Evolutionary conservation across 805 yeast genomes (phyloP).

Genomic region (Metschnikowia peoriensis): DNA sequence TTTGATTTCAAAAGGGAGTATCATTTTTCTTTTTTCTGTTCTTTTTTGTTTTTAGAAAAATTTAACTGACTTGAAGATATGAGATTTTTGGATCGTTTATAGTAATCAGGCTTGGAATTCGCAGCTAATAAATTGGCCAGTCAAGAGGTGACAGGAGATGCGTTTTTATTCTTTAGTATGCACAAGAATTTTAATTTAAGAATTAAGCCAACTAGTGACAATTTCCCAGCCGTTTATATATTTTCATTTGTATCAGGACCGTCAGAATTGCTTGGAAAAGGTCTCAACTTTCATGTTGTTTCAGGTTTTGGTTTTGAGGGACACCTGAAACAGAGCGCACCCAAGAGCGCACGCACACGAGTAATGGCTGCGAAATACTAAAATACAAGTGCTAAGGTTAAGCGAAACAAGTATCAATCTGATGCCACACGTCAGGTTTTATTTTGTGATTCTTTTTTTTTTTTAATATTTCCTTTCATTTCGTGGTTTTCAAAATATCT

Average conservation of each 20-base stretch:
- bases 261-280: neutral
- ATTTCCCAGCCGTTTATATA: neutral
- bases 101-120: neutral
- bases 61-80: too few species aligned
- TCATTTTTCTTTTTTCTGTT: too few species aligned
- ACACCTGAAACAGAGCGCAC: conserved; percentile 6
- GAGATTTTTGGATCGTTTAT: too few species aligned
- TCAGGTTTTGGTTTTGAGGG: conserved; percentile 1
- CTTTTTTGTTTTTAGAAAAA: too few species aligned
- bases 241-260: neutral
- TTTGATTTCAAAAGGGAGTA: neutral
- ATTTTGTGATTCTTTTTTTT: too few species aligned
- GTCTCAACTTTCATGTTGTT: neutral
- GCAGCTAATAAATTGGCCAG: neutral
- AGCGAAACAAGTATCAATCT: conserved; percentile 1
- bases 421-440: neutral
- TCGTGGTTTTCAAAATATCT: too few species aligned
- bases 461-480: too few species aligned
- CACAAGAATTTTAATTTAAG: neutral
- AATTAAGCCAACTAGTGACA: neutral
- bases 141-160: neutral
- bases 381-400: too few species aligned
- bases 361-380: conserved; percentile 1
- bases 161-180: neutral
- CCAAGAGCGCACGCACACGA: neutral